A percentile compares a stretch with the other conserved stretches of the same genome.
phyloP scores from a whole-genome alignment of 2,329 filamentous ascomycete species.

The Cordyceps cicadae region DNA sequence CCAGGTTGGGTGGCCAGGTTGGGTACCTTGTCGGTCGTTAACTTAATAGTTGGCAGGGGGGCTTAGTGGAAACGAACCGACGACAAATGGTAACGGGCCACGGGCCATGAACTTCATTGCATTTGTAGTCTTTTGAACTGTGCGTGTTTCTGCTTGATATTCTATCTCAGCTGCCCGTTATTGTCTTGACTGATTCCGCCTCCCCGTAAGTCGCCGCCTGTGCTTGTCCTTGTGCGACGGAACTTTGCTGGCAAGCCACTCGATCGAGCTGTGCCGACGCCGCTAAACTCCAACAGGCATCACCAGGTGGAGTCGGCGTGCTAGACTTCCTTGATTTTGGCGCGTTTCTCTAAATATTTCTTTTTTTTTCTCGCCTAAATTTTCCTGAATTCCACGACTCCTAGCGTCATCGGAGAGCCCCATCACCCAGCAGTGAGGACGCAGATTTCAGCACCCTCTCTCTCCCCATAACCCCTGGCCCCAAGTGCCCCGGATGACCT shows the following conservation, averaged over 20 bases:
- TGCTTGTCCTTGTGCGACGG: too few species aligned
- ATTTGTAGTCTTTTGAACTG: neutral
- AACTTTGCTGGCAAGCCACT: neutral
- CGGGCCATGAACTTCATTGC: neutral
- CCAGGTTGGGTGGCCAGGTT: neutral
- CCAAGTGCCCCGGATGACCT: too few species aligned
- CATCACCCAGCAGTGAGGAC: too few species aligned
- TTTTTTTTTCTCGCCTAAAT: neutral
- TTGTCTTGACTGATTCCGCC: too few species aligned
- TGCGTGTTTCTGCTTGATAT: neutral
- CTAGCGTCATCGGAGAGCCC: too few species aligned
- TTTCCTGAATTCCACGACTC: neutral
- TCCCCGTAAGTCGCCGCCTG: too few species aligned
- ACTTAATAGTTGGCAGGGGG: neutral
- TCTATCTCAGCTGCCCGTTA: neutral
- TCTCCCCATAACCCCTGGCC: too few species aligned
- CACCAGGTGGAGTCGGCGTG: neutral
- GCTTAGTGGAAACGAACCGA: neutral
- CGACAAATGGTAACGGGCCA: neutral
- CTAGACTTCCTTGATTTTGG: constrained; percentile 1
- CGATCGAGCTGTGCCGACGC: neutral
- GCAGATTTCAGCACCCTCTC: too few species aligned
- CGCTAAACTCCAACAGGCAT: neutral
- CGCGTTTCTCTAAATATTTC: too few species aligned
- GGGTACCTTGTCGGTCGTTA: too few species aligned